These are phyloP conservation scores for Nicotiana sylvestris DNA, from an alignment of 257 asterid species.

Conservation along the genomic window DNA sequence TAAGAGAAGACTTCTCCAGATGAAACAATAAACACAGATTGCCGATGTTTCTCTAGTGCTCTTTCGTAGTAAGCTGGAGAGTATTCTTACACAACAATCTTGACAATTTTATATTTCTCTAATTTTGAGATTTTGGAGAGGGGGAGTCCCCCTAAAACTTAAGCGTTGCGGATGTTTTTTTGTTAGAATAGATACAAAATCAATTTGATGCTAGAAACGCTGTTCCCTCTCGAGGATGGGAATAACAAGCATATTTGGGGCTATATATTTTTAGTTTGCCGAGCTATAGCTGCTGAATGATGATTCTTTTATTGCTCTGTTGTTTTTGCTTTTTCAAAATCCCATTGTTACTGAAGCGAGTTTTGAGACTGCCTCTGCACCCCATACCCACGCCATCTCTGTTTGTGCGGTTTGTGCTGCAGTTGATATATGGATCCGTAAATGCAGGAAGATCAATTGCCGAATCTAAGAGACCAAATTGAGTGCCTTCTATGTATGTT, in stretches of 20 bases:
- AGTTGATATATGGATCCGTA: not conserved
- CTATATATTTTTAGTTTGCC: not conserved
- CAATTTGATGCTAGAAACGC: constrained; percentile 1
- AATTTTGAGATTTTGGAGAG: not conserved
- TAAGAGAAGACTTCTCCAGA: constrained; percentile 21
- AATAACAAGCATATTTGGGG: constrained; percentile 13
- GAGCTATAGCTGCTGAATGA: not conserved
- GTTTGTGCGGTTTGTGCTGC: not conserved
- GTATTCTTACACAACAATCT: constrained; percentile 5
- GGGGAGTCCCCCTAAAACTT: constrained; percentile 14
- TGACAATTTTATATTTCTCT: constrained; percentile 9
- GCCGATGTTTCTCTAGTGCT: constrained; percentile 16
- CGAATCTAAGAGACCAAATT: not conserved
- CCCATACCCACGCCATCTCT: not conserved
- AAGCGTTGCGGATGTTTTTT: constrained; percentile 10
- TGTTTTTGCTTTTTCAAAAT: not conserved
- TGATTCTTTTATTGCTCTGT: not conserved
- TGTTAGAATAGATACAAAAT: constrained; percentile 14
- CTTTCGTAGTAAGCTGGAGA: constrained; percentile 19
- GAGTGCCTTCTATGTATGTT: not conserved
- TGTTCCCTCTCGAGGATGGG: not conserved
- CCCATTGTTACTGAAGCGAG: not conserved
- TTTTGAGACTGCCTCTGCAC: not conserved
- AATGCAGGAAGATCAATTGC: not conserved
- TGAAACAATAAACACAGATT: constrained; percentile 35